phyloP scores from a whole-genome alignment of 768 basidiomycete genomes.

The Lactifluus volemus region DNA sequence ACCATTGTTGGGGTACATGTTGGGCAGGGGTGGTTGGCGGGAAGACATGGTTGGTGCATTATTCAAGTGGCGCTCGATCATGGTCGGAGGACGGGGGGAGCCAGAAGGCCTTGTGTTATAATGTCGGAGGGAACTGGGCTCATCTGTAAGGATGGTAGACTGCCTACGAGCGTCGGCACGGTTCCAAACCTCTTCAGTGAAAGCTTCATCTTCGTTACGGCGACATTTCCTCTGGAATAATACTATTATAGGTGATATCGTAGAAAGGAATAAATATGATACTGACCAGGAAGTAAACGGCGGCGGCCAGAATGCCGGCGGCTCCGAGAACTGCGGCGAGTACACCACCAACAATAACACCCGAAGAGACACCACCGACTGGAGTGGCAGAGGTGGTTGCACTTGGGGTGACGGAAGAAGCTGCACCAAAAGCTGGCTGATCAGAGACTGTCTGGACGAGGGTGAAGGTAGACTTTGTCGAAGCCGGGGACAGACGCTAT shows the following conservation, averaged over 20 bases:
- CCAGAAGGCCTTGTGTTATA: conserved; percentile 29
- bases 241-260: not conserved
- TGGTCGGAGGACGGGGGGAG: conserved; percentile 54
- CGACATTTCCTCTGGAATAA: conserved; percentile 24
- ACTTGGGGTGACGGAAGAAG: conserved; percentile 3
- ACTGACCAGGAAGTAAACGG: conserved; percentile 32
- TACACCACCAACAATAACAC: conserved; percentile 29
- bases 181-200: conserved; percentile 35
- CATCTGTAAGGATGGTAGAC: conserved; percentile 49
- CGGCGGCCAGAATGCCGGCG: conserved; percentile 26
- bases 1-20: conserved; percentile 12
- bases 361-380: conserved; percentile 13
- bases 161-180: conserved; percentile 51
- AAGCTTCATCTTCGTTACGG: conserved; percentile 26
- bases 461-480: not conserved
- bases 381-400: conserved; percentile 2
- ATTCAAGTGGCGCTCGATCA: conserved; percentile 45
- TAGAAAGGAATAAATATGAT: not conserved
- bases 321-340: conserved; percentile 29
- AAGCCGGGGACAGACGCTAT: not conserved
- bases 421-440: not conserved
- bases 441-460: not conserved
- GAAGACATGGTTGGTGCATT: conserved; percentile 19
- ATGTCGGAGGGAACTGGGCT: conserved; percentile 26
- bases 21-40: conserved; percentile 13